A percentile compares a stretch with the other conserved stretches of the same genome.
Conservation (phyloP, 257 asterid genomes). For the Nicotiana sylvestris region DNA sequence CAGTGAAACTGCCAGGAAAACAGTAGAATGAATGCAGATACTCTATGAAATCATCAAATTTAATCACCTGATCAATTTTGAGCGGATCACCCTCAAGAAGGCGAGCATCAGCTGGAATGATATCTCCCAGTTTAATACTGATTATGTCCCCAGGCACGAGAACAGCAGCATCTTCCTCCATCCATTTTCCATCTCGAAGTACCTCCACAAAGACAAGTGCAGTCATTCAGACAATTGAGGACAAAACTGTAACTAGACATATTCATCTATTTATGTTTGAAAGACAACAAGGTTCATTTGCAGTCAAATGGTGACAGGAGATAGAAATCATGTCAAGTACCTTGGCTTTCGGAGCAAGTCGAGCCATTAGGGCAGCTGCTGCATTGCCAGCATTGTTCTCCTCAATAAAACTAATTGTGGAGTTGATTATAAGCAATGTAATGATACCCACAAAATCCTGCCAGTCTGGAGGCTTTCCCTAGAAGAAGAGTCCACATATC, state of each 20-base stretch:
- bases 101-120: constrained; percentile 93
- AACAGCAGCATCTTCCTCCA: constrained; percentile 76
- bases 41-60: constrained; percentile 14
- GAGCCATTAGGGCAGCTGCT: constrained; percentile 98
- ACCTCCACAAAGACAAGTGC: constrained; percentile 38
- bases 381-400: constrained; percentile 99
- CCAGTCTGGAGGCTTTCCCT: constrained; percentile 99
- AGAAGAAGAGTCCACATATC: constrained; percentile 23
- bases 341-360: constrained; percentile 96
- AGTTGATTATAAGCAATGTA: constrained; percentile 79
- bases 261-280: background rate
- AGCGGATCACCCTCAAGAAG: constrained; percentile 94
- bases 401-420: constrained; percentile 91
- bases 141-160: constrained; percentile 90
- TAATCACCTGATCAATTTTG: constrained; percentile 83
- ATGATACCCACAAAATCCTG: constrained; percentile 98
- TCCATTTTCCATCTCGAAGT: constrained; percentile 94
- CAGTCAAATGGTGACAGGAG: background rate
- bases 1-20: constrained; percentile 9
- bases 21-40: background rate
- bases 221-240: background rate
- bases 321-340: constrained; percentile 23
- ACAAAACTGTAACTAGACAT: background rate
- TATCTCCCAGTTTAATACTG: constrained; percentile 92
- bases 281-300: background rate